Evolutionary conservation across 2,329 filamentous ascomycete genomes (phyloP), one percentile per base, ranked within the genome.

Genomic region (Anisogramma anomala): DNA sequence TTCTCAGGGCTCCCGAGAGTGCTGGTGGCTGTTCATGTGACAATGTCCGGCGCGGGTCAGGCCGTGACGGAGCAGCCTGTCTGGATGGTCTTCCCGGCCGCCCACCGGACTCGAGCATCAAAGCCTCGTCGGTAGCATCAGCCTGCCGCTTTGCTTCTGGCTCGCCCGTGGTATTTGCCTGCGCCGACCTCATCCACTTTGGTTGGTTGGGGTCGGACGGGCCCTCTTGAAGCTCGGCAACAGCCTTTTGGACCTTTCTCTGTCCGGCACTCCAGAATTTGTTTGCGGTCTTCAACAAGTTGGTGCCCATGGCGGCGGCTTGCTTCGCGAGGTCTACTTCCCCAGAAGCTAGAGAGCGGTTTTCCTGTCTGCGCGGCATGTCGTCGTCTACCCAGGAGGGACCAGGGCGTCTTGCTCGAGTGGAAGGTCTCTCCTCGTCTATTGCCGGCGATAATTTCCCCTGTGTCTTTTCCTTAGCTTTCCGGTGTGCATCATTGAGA

Each of bases 231-330:
- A 96, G 83, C 13, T 98, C 91, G 7, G 87, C 79, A 25, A 96
- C 84, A 4, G 86, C 89, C 60, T 91, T 86, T 54, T 94, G 86
- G 43, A 96, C 75, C 57, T 85, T 88, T 62, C 94, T 98, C 55
- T 88, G 85, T 0, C 89, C 80, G 3, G 83, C 84, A 58, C 94
- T 98, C 91, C 91, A 98, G 1, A 96, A 64, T 1, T 85, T 89
- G 50, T 93, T 94, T 2, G 91, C 91, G 3, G 88, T 91, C 59
- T 98, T 98, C 59, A 96, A 79, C 10, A 98, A 62, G 47, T 74
- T 93, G 33, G 67, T 85, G 1, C 91, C 84, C 55, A 96, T 71
- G 25, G 88, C 82, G 5, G 85, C 78, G 2, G 89, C 89, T 32
- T 82, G 73, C 54, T 89, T 86, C 13, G 84, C 69, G 42, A 94